Conservation (phyloP, 257 asterid species). For the Jacaranda mimosifolia region DNA sequence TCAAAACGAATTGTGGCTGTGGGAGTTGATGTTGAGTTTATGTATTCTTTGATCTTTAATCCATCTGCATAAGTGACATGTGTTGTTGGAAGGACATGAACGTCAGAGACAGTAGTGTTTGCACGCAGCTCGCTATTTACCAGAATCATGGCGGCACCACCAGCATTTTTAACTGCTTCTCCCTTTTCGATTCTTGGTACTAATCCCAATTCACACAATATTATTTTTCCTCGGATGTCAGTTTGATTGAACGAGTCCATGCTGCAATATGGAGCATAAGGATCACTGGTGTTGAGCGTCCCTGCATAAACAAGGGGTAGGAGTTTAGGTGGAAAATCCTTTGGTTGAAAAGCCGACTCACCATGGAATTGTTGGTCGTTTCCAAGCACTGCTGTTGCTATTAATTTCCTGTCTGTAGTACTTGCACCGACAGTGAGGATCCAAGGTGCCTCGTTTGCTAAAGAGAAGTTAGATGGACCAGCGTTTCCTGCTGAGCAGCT, state of each 20-base stretch:
- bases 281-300: background rate
- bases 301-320: slow-evolving; percentile 33
- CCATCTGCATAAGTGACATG: slow-evolving; percentile 30
- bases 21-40: background rate
- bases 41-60: slow-evolving; percentile 27
- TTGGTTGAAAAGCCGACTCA: slow-evolving; percentile 13
- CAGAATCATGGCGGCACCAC: slow-evolving; percentile 38
- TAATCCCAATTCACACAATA: slow-evolving; percentile 29
- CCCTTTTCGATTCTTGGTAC: slow-evolving; percentile 1
- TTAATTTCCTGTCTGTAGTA: background rate
- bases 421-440: slow-evolving; percentile 30
- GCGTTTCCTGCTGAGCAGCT: background rate
- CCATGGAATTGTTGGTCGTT: slow-evolving; percentile 20
- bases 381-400: slow-evolving; percentile 31
- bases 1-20: slow-evolving; percentile 16
- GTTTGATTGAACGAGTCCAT: slow-evolving; percentile 16
- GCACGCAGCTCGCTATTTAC: background rate
- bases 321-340: background rate
- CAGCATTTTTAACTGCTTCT: slow-evolving; percentile 21
- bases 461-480: slow-evolving; percentile 24
- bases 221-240: slow-evolving; percentile 29
- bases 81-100: slow-evolving; percentile 27
- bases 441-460: slow-evolving; percentile 35
- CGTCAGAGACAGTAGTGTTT: background rate
- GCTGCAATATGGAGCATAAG: background rate